Evolutionary conservation across 495 filamentous ascomycete species (phyloP).

Genomic region (Annulohypoxylon maeteangense): DNA sequence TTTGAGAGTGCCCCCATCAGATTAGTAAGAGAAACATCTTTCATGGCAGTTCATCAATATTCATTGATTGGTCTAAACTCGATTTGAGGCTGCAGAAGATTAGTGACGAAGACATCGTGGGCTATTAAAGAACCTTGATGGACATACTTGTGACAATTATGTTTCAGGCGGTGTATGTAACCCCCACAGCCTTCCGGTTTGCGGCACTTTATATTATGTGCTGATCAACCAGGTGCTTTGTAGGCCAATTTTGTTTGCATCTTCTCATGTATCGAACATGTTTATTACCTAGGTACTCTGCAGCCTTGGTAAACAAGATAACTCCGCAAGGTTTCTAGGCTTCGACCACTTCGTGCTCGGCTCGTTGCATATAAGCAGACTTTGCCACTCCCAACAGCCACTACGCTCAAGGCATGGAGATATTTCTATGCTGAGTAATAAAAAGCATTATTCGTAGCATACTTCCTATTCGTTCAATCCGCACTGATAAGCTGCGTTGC

Average conservation of each 20-base stretch:
- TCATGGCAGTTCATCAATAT: not conserved
- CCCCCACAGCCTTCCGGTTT: not conserved
- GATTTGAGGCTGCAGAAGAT: constrained; percentile 8
- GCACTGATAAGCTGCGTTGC: not conserved
- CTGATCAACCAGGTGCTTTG: not conserved
- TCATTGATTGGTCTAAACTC: constrained; percentile 4
- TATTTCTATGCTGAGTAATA: no score
- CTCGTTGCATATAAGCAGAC: not conserved
- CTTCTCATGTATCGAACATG: not conserved
- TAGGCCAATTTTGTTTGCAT: not conserved
- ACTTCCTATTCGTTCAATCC: not conserved
- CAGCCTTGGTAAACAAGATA: not conserved
- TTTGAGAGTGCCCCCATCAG: not conserved
- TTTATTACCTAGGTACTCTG: not conserved
- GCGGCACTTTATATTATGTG: not conserved
- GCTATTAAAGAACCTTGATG: constrained; percentile 32
- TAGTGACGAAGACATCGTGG: constrained; percentile 6
- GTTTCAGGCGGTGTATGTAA: constrained; percentile 32
- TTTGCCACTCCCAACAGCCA: not conserved
- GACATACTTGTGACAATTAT: constrained; percentile 12
- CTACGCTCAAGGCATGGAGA: not conserved
- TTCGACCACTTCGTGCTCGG: not conserved
- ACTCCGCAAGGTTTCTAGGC: not conserved
- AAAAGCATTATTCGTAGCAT: no score
- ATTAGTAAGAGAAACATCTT: constrained; percentile 14